phyloP scores from a whole-genome alignment of 2,329 filamentous ascomycete genomes.

The Pyrenochaeta sp. region DNA sequence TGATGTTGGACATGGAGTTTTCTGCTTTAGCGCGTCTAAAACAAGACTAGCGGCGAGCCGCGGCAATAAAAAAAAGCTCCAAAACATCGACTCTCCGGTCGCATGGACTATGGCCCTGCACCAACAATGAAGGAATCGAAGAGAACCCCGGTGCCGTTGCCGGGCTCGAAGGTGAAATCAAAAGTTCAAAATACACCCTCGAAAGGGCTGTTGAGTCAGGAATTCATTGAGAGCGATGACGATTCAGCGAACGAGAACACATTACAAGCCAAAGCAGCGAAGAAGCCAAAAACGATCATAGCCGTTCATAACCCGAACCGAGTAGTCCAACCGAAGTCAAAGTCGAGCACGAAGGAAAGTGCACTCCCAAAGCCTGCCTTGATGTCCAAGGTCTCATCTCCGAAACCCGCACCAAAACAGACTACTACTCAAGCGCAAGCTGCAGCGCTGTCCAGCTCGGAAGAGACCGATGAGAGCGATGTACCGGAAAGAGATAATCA shows the following conservation, averaged over 20 bases:
- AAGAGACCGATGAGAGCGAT: slow-evolving; percentile 35
- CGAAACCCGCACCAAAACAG: slow-evolving; percentile 34
- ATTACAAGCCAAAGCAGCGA: slow-evolving; percentile 21
- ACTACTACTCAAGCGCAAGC: slow-evolving; percentile 29
- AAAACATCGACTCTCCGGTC: slow-evolving; percentile 19
- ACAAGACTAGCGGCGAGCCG: slow-evolving; percentile 24
- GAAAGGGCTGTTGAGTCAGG: slow-evolving; percentile 44
- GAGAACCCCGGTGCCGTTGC: slow-evolving; percentile 46
- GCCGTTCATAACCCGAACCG: slow-evolving; percentile 43
- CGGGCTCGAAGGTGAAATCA: slow-evolving; percentile 37
- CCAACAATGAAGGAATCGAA: slow-evolving; percentile 46
- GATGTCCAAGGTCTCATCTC: slow-evolving; percentile 21
- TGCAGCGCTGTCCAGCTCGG: slow-evolving; percentile 35
- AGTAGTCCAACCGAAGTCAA: slow-evolving; percentile 25
- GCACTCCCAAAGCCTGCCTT: slow-evolving; percentile 17
- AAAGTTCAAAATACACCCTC: slow-evolving; percentile 28
- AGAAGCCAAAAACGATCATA: slow-evolving; percentile 39
- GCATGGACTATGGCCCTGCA: slow-evolving; percentile 19
- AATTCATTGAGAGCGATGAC: slow-evolving; percentile 46
- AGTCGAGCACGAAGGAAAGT: slow-evolving; percentile 17
- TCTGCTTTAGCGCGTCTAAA: slow-evolving; percentile 27
- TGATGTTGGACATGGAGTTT: neutral
- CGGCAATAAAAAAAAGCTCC: slow-evolving; percentile 41
- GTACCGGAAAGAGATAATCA: slow-evolving; percentile 24
- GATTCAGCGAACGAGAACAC: slow-evolving; percentile 36